Evolutionary conservation across 2,329 filamentous ascomycete species (phyloP), one percentile per base, ranked within the genome.

Genomic region (Xylariaceae sp.): DNA sequence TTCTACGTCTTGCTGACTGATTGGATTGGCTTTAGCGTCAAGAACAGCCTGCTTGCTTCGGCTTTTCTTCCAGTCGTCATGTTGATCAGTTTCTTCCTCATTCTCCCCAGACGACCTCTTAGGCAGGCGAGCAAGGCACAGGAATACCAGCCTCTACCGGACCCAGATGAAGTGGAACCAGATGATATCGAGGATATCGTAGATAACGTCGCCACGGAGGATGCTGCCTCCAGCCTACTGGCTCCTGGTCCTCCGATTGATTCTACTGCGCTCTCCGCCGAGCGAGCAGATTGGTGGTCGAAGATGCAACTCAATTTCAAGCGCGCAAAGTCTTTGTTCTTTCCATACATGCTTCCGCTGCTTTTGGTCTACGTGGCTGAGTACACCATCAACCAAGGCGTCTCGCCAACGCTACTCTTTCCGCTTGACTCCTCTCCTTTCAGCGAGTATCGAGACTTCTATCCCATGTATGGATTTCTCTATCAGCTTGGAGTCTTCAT

Each of bases 381-480:
- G 74, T 99, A 99, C 69, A 95, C 89, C 50, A 97, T 97, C 71
- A 97, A 97, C 73, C 92, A 96, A 74, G 93, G 92, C 34, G 90
- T 97, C 1, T 79, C 90, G 0, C 93, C 94, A 1, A 96, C 91
- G 0, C 76, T 97, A 0, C 81, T 99, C 5, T 99, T 96, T 66
- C 90, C 92, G 0, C 76, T 97, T 1, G 66, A 78, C 1, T 72
- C 80, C 11, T 87, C 89, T 1, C 94, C 94, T 0, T 97, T 97
- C 68, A 73, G 75, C 31, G 82, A 90, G 60, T 94, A 86, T 67
- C 86, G 93, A 39, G 87, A 86, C 31, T 97, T 97, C 69, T 99
- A 99, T 65, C 92, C 93, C 1, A 90, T 93, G 56, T 99, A 99
- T 70, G 88, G 88, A 58, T 92, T 95, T 51, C 86, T 97, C 55